Conservation (phyloP, 2,329 filamentous ascomycete species). For the Cadophora sp. region DNA sequence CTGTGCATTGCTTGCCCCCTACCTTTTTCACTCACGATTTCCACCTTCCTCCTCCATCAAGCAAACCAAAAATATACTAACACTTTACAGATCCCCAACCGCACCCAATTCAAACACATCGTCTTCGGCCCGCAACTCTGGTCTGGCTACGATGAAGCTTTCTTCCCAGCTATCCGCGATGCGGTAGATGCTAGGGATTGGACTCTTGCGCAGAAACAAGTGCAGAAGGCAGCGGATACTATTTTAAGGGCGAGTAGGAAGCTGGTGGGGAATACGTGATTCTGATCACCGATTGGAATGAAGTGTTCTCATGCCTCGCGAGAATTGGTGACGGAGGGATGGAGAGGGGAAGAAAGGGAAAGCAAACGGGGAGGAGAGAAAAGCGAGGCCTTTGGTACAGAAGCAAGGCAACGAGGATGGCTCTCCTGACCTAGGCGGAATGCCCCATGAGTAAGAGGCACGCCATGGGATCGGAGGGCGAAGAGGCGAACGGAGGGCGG, state of each 20-base stretch:
- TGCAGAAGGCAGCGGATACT: constrained; percentile 74
- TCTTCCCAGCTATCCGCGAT: constrained; percentile 87
- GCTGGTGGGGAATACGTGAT: constrained; percentile 38
- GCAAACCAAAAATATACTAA: constrained; percentile 20
- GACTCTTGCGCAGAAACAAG: constrained; percentile 68
- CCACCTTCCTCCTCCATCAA: neutral
- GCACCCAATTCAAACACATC: constrained; percentile 93
- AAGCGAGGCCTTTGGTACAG: neutral
- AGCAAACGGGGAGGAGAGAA: neutral
- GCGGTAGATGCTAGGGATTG: constrained; percentile 76
- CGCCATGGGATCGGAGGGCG: too few species aligned
- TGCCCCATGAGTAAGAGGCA: neutral
- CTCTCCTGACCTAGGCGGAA: neutral
- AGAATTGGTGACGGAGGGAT: too few species aligned
- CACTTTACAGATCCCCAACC: constrained; percentile 71
- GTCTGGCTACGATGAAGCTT: constrained; percentile 70
- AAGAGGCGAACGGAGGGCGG: neutral
- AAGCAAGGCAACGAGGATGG: neutral
- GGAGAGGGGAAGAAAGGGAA: too few species aligned
- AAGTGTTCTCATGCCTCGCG: too few species aligned
- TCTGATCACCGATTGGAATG: too few species aligned
- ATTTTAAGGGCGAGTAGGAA: constrained; percentile 62
- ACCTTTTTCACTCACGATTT: too few species aligned
- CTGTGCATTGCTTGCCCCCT: neutral
- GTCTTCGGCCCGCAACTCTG: constrained; percentile 85